These are phyloP conservation scores for Symbiotaphrina buchneri DNA, from an alignment of 495 filamentous ascomycete genomes.

Conservation along the genomic window DNA sequence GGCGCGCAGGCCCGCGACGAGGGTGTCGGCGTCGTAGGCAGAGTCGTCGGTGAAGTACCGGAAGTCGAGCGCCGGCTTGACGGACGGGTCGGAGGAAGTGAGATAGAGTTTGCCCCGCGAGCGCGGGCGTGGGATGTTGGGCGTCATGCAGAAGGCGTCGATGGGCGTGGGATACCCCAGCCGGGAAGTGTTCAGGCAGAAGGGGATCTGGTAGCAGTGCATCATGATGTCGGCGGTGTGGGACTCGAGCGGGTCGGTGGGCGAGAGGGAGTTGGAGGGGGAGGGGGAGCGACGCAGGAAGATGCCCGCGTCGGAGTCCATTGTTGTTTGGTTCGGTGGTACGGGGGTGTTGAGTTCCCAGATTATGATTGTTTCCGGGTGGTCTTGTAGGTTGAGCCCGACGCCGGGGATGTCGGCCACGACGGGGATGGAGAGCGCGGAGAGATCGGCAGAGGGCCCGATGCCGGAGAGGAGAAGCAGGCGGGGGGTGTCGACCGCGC, in stretches of 20 bases:
- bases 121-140: conserved; percentile 68
- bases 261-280: too few species aligned
- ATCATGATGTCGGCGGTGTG: conserved; percentile 64
- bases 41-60: conserved; percentile 71
- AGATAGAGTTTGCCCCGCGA: conserved; percentile 52
- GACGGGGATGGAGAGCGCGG: conserved; percentile 39
- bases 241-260: conserved; percentile 17
- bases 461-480: conserved; percentile 59
- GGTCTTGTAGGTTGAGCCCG: conserved; percentile 59
- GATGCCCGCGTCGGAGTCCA: conserved; percentile 69
- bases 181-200: conserved; percentile 25
- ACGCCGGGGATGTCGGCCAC: conserved; percentile 53
- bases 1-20: conserved; percentile 54
- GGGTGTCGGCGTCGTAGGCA: conserved; percentile 61
- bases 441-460: conserved; percentile 41
- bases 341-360: conserved; percentile 66
- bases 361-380: conserved; percentile 60
- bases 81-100: conserved; percentile 40
- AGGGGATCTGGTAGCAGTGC: conserved; percentile 82
- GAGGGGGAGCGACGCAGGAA: conserved; percentile 65
- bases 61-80: conserved; percentile 71
- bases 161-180: conserved; percentile 51
- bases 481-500: conserved; percentile 54
- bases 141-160: conserved; percentile 80
- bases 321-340: conserved; percentile 54